phyloP scores from a whole-genome alignment of 768 basidiomycete genomes.

The Pilatotrama ljubarskyi region DNA sequence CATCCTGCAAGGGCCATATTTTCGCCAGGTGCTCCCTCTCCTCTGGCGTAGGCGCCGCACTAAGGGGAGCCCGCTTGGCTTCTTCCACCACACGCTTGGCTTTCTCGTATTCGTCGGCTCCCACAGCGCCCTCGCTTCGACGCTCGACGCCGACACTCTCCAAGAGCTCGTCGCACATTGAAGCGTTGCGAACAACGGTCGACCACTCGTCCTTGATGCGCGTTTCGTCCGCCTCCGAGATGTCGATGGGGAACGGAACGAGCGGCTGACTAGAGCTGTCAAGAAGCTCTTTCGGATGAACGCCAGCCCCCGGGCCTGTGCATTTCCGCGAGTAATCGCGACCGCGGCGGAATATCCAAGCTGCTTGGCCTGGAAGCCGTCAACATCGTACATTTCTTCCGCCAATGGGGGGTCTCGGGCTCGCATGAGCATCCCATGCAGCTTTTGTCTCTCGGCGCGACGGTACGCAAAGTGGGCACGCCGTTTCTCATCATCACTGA shows the following conservation, averaged over 20 bases:
- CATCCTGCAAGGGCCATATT: constrained; percentile 8
- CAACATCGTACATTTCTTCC: constrained; percentile 1
- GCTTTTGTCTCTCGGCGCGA: not conserved
- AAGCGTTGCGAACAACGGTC: not conserved
- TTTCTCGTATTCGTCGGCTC: not conserved
- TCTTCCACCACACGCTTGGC: not conserved
- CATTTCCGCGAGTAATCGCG: not conserved
- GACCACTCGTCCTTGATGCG: not conserved
- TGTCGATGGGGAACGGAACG: not conserved
- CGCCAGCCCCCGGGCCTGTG: not conserved
- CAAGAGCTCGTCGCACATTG: not conserved
- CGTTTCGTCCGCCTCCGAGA: not conserved
- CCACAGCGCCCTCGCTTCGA: not conserved
- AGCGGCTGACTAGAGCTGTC: not conserved
- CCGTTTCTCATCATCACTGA: not conserved
- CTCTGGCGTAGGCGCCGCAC: not conserved
- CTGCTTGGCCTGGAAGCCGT: not conserved
- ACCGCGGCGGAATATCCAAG: not conserved
- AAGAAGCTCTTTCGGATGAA: not conserved
- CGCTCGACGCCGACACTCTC: not conserved
- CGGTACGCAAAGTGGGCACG: not conserved
- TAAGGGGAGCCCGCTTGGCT: not conserved
- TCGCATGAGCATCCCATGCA: constrained; percentile 4
- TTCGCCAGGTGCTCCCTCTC: constrained; percentile 4
- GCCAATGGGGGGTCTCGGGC: constrained; percentile 1